These are phyloP conservation scores for Fusarium floridanum DNA, from an alignment of 2,329 filamentous ascomycete genomes.

Conservation along the genomic window DNA sequence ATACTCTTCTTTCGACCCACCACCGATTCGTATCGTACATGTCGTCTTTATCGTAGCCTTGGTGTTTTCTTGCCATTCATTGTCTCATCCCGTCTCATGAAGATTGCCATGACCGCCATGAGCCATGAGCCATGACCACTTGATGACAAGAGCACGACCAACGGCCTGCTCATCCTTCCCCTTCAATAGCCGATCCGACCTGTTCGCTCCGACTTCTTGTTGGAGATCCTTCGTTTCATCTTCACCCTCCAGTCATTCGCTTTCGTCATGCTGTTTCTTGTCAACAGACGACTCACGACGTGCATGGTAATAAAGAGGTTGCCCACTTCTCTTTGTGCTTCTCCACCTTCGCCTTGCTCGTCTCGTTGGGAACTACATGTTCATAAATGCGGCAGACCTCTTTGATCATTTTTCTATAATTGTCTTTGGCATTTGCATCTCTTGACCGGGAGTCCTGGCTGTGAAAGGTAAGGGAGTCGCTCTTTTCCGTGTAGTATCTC, in stretches of 20 bases:
- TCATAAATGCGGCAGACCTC: constrained; percentile 64
- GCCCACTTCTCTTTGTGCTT: constrained; percentile 64
- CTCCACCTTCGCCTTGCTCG: constrained; percentile 60
- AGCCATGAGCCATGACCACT: neutral
- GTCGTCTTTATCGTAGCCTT: neutral
- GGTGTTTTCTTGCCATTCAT: neutral
- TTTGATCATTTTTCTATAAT: constrained; percentile 62
- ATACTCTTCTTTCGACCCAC: neutral
- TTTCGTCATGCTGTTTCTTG: neutral
- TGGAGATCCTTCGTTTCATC: constrained; percentile 60
- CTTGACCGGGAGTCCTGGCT: constrained; percentile 68
- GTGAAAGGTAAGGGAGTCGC: constrained; percentile 66
- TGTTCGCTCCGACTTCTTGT: constrained; percentile 64
- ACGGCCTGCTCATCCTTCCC: neutral
- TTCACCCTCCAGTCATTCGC: constrained; percentile 45
- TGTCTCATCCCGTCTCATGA: neutral
- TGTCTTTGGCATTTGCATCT: constrained; percentile 65
- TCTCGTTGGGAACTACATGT: constrained; percentile 60
- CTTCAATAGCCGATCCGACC: constrained; percentile 33
- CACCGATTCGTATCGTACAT: neutral
- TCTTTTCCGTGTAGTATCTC: constrained; percentile 66
- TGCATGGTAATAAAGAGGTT: neutral
- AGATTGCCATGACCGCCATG: neutral
- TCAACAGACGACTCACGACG: neutral
- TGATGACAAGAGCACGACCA: neutral